phyloP scores from a whole-genome alignment of 495 filamentous ascomycete genomes.

The Aspergillus mulundensis region DNA sequence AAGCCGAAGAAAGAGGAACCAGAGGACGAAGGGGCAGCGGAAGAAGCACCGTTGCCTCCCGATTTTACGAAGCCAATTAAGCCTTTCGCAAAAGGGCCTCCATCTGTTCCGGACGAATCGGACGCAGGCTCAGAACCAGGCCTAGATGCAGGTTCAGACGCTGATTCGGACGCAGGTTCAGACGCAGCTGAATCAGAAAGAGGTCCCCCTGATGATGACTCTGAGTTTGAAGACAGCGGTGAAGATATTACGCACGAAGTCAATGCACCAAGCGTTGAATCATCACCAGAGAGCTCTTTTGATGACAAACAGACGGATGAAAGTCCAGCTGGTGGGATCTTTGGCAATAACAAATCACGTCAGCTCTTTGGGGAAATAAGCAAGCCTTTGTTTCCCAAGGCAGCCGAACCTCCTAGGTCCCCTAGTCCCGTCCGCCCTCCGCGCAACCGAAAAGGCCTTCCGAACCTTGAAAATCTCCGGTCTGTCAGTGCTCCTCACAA shows the following conservation, averaged over 20 bases:
- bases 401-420: slow-evolving; percentile 64
- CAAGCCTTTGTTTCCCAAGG: slow-evolving; percentile 57
- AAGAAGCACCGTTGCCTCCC: slow-evolving; percentile 33
- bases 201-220: slow-evolving; percentile 37
- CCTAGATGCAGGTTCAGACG: slow-evolving; percentile 21
- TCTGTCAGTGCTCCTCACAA: slow-evolving; percentile 54
- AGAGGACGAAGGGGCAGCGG: slow-evolving; percentile 7
- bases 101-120: slow-evolving; percentile 10
- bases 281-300: slow-evolving; percentile 66
- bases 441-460: slow-evolving; percentile 36
- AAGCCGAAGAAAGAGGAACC: slow-evolving; percentile 8
- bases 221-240: slow-evolving; percentile 36
- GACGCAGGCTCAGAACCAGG: slow-evolving; percentile 24
- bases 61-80: slow-evolving; percentile 23
- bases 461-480: slow-evolving; percentile 49
- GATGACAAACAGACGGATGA: slow-evolving; percentile 37
- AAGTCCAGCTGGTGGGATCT: slow-evolving; percentile 38
- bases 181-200: slow-evolving; percentile 32
- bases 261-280: slow-evolving; percentile 49
- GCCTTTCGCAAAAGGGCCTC: slow-evolving; percentile 21
- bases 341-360: slow-evolving; percentile 24
- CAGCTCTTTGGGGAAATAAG: slow-evolving; percentile 66
- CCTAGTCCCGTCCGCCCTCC: slow-evolving; percentile 69
- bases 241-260: slow-evolving; percentile 59
- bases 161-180: slow-evolving; percentile 25